Percentiles rank a stretch among this genome's conserved stretches.
These are phyloP conservation scores for Prunus kanzakura DNA, from an alignment of 306 rosid species.

Conservation along the genomic window DNA sequence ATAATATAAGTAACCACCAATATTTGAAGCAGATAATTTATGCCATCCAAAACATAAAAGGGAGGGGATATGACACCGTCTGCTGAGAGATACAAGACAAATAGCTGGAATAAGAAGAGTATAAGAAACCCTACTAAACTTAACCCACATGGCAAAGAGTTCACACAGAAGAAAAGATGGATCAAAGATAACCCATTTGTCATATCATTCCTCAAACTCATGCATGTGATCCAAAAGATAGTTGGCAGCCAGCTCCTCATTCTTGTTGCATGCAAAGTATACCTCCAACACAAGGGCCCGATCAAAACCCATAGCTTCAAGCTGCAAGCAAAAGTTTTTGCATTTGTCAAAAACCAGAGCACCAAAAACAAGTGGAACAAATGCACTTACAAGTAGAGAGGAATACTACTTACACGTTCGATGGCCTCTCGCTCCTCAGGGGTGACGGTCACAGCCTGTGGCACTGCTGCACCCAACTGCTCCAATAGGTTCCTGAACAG, in stretches of 20 bases:
- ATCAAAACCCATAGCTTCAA: constrained; percentile 80
- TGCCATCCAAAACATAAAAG: constrained; percentile 24
- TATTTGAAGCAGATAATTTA: constrained; percentile 7
- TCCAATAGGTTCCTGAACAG: constrained; percentile 30
- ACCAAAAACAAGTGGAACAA: not conserved
- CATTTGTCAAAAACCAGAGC: not conserved
- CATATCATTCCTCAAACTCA: constrained; percentile 59
- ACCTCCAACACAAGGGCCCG: constrained; percentile 72
- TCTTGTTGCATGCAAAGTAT: constrained; percentile 79
- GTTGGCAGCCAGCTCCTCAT: constrained; percentile 82
- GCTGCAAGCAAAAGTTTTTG: constrained; percentile 35
- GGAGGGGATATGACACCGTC: not conserved
- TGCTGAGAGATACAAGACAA: constrained; percentile 1
- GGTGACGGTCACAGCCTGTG: constrained; percentile 43
- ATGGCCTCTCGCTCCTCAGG: constrained; percentile 47
- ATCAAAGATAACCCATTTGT: not conserved
- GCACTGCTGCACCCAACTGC: constrained; percentile 40
- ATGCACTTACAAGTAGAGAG: not conserved
- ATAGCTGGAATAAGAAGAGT: constrained; percentile 9
- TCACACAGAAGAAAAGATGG: not conserved
- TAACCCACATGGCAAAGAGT: constrained; percentile 22
- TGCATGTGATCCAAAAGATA: constrained; percentile 77
- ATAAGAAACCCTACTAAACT: constrained; percentile 28
- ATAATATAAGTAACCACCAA: constrained; percentile 12
- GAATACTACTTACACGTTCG: constrained; percentile 31